Percentiles rank a stretch among this genome's conserved stretches.
These are phyloP conservation scores for Fusarium domesticum DNA, from an alignment of 2,329 filamentous ascomycete species.

Conservation along the genomic window DNA sequence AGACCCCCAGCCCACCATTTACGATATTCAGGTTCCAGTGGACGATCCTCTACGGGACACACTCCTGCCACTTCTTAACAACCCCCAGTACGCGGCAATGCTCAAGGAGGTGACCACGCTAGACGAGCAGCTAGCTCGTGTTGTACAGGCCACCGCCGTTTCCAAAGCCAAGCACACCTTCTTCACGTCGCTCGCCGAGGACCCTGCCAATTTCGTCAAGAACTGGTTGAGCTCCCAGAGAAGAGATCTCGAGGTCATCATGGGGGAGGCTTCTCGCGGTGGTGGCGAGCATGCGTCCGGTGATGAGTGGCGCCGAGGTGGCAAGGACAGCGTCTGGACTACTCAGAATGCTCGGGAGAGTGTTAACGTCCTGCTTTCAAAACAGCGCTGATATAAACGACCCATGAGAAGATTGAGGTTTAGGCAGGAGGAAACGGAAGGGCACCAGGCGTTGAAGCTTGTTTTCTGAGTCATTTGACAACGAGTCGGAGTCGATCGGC, in stretches of 20 bases:
- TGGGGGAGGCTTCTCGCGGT: conserved; percentile 73
- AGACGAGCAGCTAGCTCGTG: conserved; percentile 80
- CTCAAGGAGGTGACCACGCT: conserved; percentile 73
- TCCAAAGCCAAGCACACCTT: conserved; percentile 91
- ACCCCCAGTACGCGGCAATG: conserved; percentile 66
- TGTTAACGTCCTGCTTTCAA: conserved; percentile 58
- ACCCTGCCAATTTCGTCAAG: conserved; percentile 79
- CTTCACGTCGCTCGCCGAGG: conserved; percentile 71
- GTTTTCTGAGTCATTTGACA: conserved; percentile 17
- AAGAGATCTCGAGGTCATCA: conserved; percentile 81
- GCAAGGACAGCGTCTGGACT: conserved; percentile 53
- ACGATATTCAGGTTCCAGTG: conserved; percentile 81
- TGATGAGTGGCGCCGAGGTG: conserved; percentile 67
- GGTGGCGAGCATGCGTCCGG: conserved; percentile 53
- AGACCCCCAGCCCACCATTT: conserved; percentile 74
- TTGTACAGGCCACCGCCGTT: conserved; percentile 78
- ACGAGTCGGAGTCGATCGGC: conserved; percentile 21
- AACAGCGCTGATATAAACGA: conserved; percentile 39
- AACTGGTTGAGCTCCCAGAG: conserved; percentile 91
- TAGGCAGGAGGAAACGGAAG: conserved; percentile 3
- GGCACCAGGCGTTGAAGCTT: conserved; percentile 22
- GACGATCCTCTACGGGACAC: conserved; percentile 75
- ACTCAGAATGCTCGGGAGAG: conserved; percentile 60
- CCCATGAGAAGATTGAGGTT: conserved; percentile 1
- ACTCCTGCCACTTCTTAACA: conserved; percentile 63